These are phyloP conservation scores for Hirsutella thompsonii DNA, from an alignment of 2,329 filamentous ascomycete genomes.

Conservation along the genomic window DNA sequence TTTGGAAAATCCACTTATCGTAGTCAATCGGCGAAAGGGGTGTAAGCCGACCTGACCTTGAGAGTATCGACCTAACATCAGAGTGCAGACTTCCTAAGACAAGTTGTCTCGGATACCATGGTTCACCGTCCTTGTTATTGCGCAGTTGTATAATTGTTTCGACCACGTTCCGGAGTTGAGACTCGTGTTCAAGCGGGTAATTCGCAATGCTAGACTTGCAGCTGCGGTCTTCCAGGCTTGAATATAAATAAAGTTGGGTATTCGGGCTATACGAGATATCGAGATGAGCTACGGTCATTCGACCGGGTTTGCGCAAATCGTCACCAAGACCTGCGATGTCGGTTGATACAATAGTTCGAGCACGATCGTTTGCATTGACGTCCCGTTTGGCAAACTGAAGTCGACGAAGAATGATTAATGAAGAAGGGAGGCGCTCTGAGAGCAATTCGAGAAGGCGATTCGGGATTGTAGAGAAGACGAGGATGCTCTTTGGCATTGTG, in stretches of 20 bases:
- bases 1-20: conserved; percentile 46
- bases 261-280: conserved; percentile 48
- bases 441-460: conserved; percentile 33
- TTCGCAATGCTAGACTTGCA: background rate
- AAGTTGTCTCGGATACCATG: conserved; percentile 14
- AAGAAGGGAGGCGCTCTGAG: conserved; percentile 37
- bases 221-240: conserved; percentile 29
- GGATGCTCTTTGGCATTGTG: background rate
- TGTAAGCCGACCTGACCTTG: conserved; percentile 12
- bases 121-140: conserved; percentile 7
- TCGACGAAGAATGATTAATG: conserved; percentile 48
- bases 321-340: background rate
- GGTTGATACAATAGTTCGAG: conserved; percentile 27
- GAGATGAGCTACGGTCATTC: conserved; percentile 45
- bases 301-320: background rate
- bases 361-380: conserved; percentile 26
- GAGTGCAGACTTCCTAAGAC: conserved; percentile 23
- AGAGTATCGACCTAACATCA: conserved; percentile 12
- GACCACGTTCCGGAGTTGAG: conserved; percentile 20
- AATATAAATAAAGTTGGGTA: conserved; percentile 53
- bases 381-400: conserved; percentile 41
- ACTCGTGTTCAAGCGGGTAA: conserved; percentile 3
- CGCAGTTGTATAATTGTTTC: conserved; percentile 16
- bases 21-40: conserved; percentile 15
- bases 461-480: conserved; percentile 16